A percentile compares a stretch with the other conserved stretches of the same genome.
phyloP scores from a whole-genome alignment of 768 basidiomycete species.

The Lactarius hatsudake region DNA sequence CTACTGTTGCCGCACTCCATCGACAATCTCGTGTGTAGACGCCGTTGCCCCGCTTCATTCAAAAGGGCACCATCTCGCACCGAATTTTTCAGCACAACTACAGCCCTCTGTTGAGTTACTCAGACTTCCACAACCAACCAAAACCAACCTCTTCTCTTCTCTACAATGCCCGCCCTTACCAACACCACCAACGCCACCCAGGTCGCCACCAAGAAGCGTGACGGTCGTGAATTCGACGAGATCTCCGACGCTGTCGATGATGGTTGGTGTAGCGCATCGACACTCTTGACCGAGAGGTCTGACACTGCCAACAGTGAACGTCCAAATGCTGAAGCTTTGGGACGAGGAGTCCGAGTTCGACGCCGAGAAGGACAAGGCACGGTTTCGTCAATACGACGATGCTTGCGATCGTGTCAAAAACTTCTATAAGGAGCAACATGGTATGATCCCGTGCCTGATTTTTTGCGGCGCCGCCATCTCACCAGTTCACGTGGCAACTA shows the following conservation, averaged over 20 bases:
- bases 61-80: slow-evolving; percentile 12
- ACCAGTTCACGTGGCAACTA: neutral
- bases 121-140: slow-evolving; percentile 3
- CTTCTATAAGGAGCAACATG: slow-evolving; percentile 79
- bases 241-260: slow-evolving; percentile 50
- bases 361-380: slow-evolving; percentile 58
- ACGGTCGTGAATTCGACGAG: slow-evolving; percentile 39
- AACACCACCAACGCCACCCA: neutral
- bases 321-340: slow-evolving; percentile 58
- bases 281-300: slow-evolving; percentile 6
- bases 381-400: slow-evolving; percentile 69
- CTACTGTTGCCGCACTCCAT: slow-evolving; percentile 5
- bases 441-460: slow-evolving; percentile 37
- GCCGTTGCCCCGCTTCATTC: slow-evolving; percentile 11
- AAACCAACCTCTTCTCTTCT: neutral
- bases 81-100: slow-evolving; percentile 10
- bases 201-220: slow-evolving; percentile 14
- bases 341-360: slow-evolving; percentile 58
- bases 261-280: slow-evolving; percentile 36
- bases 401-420: slow-evolving; percentile 76
- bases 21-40: slow-evolving; percentile 17
- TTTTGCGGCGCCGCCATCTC: slow-evolving; percentile 9
- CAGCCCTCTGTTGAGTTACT: slow-evolving; percentile 1
- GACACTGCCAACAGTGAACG: slow-evolving; percentile 51
- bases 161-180: slow-evolving; percentile 23